Base-by-base conservation (phyloP, 1,284 basidiomycete species). In the Inonotus hispidus region DNA sequence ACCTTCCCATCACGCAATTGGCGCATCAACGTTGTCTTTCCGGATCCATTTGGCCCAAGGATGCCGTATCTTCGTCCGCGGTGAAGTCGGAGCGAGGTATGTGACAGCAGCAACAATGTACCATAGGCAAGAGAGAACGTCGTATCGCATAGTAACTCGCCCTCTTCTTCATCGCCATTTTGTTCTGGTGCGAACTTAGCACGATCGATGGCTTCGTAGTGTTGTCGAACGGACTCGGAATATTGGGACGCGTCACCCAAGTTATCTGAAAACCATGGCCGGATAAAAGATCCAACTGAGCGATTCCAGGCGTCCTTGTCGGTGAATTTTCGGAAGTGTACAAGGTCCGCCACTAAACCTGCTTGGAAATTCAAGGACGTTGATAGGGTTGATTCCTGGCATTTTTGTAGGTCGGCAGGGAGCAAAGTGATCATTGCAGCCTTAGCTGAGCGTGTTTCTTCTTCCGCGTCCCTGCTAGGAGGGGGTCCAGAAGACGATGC, bases 91-190 rank as follows among this genome's bases (percentile, higher is more conserved):
- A 99, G 82, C 35, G 83, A 90, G 38, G 96, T 98, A 77, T 99
- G 96, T 62, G 98, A 99, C 66, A 99, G 84, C 63, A 99, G 82
- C 14, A 99, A 82, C 35, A 99, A 83, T 65, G 96, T 93, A 69
- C 96, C 96, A 73, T 99, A 99, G 16, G 96, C 97, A 63, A 99
- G 82, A 37, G 95, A 98, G 79, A 99, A 99, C 59, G 95, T 83
- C 0, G 89, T 95, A 71, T 98, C 88, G 73, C 94, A 96, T 53
- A 98, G 79, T 56, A 96, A 75, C 73, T 95, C 93, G 60, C 87
- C 90, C 69, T 92, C 93, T 66, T 88, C 88, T 39, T 82, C 81
- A 68, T 84, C 73, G 64, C 77, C 73, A 61, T 68, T 69, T 56
- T 73, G 63, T 60, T 73, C 67, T 65, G 72, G 70, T 39, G 77